Evolutionary conservation across 208 protist species (phyloP).

Genomic region (Leishmania lainsoni): DNA sequence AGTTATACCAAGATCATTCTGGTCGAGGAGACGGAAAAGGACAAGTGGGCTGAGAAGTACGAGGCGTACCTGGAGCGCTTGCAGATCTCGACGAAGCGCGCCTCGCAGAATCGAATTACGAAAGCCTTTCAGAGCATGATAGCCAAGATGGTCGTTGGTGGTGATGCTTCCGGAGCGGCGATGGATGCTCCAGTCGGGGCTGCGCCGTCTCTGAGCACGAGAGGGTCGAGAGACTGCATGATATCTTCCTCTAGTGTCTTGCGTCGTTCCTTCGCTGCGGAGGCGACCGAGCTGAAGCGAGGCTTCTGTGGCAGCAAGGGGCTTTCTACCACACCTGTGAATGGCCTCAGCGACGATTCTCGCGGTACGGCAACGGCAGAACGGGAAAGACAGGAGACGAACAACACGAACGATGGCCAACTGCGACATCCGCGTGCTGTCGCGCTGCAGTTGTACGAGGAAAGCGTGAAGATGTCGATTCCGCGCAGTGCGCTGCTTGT

Average conservation of each 20-base stretch:
- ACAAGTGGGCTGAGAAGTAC: conserved; percentile 46
- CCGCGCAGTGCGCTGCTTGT: conserved; percentile 54
- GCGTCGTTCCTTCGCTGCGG: conserved; percentile 19
- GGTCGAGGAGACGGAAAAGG: conserved; percentile 69
- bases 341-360: not conserved
- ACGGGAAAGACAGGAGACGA: not conserved
- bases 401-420: not conserved
- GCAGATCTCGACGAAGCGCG: conserved; percentile 24
- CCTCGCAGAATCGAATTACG: conserved; percentile 38
- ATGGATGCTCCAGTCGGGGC: not conserved
- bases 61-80: conserved; percentile 40
- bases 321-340: not conserved
- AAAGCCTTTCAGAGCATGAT: conserved; percentile 62
- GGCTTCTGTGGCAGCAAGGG: not conserved
- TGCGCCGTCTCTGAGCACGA: not conserved
- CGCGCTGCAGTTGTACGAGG: conserved; percentile 62
- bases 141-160: conserved; percentile 51
- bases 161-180: not conserved
- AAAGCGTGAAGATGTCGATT: conserved; percentile 53
- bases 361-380: not conserved
- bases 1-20: conserved; percentile 81
- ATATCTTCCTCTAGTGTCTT: conserved; percentile 10
- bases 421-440: conserved; percentile 35
- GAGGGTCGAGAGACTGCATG: not conserved
- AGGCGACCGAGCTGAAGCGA: conserved; percentile 3